phyloP scores from a whole-genome alignment of 345 rosid genomes.

The Moricandia arvensis region DNA sequence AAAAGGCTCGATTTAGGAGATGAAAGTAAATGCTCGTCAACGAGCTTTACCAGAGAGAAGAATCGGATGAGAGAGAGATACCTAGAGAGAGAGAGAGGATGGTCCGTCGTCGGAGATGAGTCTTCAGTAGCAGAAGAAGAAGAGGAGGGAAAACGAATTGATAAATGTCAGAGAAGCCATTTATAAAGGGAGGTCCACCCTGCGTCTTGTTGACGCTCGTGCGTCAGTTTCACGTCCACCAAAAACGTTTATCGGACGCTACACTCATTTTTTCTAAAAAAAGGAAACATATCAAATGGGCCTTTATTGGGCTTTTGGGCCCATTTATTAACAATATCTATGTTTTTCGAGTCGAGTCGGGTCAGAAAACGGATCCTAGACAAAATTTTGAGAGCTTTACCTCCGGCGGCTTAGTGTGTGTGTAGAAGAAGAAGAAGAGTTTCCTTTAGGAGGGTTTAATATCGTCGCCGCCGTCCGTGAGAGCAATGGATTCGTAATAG shows the following conservation, averaged over 20 bases:
- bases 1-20: too few species aligned
- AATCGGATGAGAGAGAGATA: too few species aligned
- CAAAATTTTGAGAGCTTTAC: neutral
- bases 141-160: conserved; percentile 8
- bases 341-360: neutral
- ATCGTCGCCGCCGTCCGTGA: neutral
- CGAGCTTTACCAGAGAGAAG: too few species aligned
- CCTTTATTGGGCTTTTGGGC: too few species aligned
- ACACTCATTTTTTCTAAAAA: too few species aligned
- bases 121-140: neutral
- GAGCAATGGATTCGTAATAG: neutral
- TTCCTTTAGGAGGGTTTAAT: neutral
- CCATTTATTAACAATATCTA: neutral
- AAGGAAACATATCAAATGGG: too few species aligned
- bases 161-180: neutral
- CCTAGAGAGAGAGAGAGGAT: too few species aligned
- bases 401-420: conserved; percentile 30
- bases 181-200: neutral
- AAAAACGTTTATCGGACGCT: conserved; percentile 27
- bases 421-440: neutral
- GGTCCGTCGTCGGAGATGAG: too few species aligned
- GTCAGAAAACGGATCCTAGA: neutral
- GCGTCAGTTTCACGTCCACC: conserved; percentile 33
- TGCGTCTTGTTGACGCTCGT: neutral
- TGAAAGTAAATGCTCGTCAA: too few species aligned